Evolutionary conservation across 2,329 filamentous ascomycete genomes (phyloP).

Genomic region (Ophiosphaerella korrae): DNA sequence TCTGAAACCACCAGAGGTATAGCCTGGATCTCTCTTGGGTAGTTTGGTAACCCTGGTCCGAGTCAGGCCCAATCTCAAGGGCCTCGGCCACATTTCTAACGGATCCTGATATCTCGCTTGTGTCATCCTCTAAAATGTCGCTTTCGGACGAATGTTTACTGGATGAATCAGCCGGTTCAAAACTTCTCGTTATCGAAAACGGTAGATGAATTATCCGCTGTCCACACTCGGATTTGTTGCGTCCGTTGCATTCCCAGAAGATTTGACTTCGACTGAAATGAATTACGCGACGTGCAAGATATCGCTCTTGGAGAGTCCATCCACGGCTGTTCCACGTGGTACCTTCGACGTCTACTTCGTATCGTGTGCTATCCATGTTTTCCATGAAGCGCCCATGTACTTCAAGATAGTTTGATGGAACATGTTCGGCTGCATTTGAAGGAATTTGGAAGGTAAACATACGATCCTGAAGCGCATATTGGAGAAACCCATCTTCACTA

Average conservation of each 20-base stretch:
- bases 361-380: background rate
- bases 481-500: constrained; percentile 7
- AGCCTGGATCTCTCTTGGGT: background rate
- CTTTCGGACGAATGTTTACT: background rate
- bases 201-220: background rate
- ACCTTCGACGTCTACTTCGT: background rate
- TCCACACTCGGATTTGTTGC: constrained; percentile 1
- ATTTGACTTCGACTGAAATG: constrained; percentile 2
- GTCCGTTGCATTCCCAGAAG: constrained; percentile 3
- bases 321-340: constrained; percentile 1
- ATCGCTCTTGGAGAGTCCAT: constrained; percentile 5
- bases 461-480: constrained; percentile 2
- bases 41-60: background rate
- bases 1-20: constrained; percentile 3
- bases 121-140: background rate
- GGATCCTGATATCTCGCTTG: background rate
- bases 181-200: background rate
- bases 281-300: constrained; percentile 1
- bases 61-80: background rate
- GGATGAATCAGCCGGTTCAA: background rate
- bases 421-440: background rate
- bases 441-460: background rate
- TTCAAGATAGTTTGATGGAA: background rate
- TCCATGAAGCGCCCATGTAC: background rate
- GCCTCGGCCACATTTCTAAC: background rate